These are phyloP conservation scores for Alternaria atra DNA, from an alignment of 2,329 filamentous ascomycete genomes.

Conservation along the genomic window DNA sequence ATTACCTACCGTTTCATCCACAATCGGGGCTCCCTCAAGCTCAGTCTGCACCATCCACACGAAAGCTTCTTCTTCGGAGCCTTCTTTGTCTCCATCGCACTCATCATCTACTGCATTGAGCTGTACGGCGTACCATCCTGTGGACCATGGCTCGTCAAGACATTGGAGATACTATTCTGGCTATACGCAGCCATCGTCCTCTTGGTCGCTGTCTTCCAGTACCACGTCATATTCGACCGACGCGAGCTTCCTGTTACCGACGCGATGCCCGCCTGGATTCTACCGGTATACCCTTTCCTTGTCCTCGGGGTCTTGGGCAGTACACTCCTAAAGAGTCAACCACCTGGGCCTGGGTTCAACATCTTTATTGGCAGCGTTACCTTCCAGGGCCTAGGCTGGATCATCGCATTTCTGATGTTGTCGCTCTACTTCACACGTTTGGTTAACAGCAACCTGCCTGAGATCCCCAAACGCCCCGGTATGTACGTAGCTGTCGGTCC, in stretches of 20 bases:
- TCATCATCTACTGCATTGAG: constrained; percentile 53
- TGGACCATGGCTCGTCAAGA: constrained; percentile 64
- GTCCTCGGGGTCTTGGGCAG: constrained; percentile 51
- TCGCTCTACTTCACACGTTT: constrained; percentile 75
- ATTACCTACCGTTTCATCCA: constrained; percentile 67
- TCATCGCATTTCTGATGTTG: constrained; percentile 72
- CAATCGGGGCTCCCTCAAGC: constrained; percentile 60
- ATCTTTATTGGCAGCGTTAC: constrained; percentile 66
- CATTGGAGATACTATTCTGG: constrained; percentile 74
- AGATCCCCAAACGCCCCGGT: constrained; percentile 51
- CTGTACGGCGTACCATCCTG: constrained; percentile 69
- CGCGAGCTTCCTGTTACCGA: constrained; percentile 61
- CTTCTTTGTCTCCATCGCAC: constrained; percentile 69
- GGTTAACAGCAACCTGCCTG: constrained; percentile 66
- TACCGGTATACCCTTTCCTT: constrained; percentile 46
- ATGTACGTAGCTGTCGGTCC: constrained; percentile 63
- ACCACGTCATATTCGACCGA: constrained; percentile 95
- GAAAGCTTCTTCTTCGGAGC: constrained; percentile 78
- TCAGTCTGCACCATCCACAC: constrained; percentile 69
- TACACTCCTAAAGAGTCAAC: constrained; percentile 47
- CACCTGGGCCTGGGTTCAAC: constrained; percentile 29
- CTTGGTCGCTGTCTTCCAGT: constrained; percentile 81
- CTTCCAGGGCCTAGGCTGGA: constrained; percentile 73
- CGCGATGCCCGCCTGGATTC: constrained; percentile 53
- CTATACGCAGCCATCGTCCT: constrained; percentile 63